phyloP scores from a whole-genome alignment of 768 basidiomycete species.

The Auricularia cornea region DNA sequence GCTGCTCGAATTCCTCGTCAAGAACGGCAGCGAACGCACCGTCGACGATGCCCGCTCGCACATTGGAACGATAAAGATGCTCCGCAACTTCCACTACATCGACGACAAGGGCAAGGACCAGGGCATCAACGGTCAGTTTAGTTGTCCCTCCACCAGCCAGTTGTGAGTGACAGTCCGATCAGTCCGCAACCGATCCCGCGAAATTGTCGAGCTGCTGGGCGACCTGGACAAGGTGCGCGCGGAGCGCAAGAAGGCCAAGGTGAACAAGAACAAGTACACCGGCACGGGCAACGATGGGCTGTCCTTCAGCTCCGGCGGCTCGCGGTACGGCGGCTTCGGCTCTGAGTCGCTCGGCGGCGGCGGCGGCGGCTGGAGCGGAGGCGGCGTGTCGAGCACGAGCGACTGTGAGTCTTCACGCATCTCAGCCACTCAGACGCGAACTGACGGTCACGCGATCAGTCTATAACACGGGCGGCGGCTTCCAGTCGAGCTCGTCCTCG shows the following conservation, averaged over 20 bases:
- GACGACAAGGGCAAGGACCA: slow-evolving; percentile 99
- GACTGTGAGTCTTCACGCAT: slow-evolving; percentile 3
- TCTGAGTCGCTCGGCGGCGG: slow-evolving; percentile 36
- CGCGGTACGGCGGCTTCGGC: slow-evolving; percentile 66
- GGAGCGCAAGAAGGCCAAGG: slow-evolving; percentile 89
- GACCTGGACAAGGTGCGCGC: slow-evolving; percentile 85
- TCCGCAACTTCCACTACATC: slow-evolving; percentile 95
- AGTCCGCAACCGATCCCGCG: slow-evolving; percentile 93
- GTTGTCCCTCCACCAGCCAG: not conserved
- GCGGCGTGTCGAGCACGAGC: slow-evolving; percentile 11
- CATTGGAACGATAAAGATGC: slow-evolving; percentile 93
- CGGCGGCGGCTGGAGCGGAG: slow-evolving; percentile 15
- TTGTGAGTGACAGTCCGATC: not conserved
- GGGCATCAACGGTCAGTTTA: slow-evolving; percentile 78
- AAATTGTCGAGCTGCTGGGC: slow-evolving; percentile 82
- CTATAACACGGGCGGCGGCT: not conserved
- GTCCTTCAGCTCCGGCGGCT: slow-evolving; percentile 49
- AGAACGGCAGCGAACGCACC: slow-evolving; percentile 94
- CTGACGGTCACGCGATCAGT: not conserved
- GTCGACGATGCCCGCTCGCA: slow-evolving; percentile 96
- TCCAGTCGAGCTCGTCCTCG: not conserved
- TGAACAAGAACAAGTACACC: slow-evolving; percentile 80
- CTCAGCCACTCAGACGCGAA: not conserved
- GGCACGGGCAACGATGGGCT: slow-evolving; percentile 76
- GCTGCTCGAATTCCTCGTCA: slow-evolving; percentile 90